Base-by-base conservation (phyloP, 2,329 filamentous ascomycete species). In the Thyridium curvatum region DNA sequence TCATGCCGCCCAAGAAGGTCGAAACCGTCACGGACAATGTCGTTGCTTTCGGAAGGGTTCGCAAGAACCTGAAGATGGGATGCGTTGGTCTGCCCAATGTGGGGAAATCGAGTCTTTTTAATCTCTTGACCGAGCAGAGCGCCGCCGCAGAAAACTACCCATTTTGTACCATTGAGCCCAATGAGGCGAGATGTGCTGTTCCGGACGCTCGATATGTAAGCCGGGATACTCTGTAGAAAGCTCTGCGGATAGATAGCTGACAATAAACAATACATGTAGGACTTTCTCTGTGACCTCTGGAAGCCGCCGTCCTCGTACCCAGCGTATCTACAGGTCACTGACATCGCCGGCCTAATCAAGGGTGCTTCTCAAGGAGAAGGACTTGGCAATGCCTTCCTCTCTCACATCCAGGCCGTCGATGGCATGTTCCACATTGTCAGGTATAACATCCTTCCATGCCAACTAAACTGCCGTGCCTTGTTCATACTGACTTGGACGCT, bases 131-230 rank as follows among this genome's bases (percentile, higher is more conserved):
- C 3, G 60, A 68, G 51, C 64, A 68, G 54, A 66, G 59, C 48
- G 64, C 62, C 29, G 58, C 64, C 2, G 64, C 64, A 1, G 64
- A 67, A 48, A 67, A 67, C 46, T 67, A 67, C 42, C 64, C 65
- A 1, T 68, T 68, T 39, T 68, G 65, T 48, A 68, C 65, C 0
- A 68, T 68, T 52, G 65, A 68, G 54, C 65, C 65, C 30, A 67
- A 68, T 17, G 64, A 68, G 52, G 64, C 64, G 38, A 61, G 65
- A 48, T 68, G 65, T 54, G 54, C 61, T 40, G 65, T 68, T 37
- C 65, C 65, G 2, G 65, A 68, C 46, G 54, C 50, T 36, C 53
- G 65, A 60, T 68, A 68, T 48, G 64, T 66, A 50, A 51, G 62
- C 55, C 16, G 34, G 37, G 16, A 37, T 39, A 9, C 18, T 34